A percentile compares a stretch with the other conserved stretches of the same genome.
Evolutionary conservation across 352 stramenopile genomes (phyloP).

Genomic region (Globisporangium barbulae): DNA sequence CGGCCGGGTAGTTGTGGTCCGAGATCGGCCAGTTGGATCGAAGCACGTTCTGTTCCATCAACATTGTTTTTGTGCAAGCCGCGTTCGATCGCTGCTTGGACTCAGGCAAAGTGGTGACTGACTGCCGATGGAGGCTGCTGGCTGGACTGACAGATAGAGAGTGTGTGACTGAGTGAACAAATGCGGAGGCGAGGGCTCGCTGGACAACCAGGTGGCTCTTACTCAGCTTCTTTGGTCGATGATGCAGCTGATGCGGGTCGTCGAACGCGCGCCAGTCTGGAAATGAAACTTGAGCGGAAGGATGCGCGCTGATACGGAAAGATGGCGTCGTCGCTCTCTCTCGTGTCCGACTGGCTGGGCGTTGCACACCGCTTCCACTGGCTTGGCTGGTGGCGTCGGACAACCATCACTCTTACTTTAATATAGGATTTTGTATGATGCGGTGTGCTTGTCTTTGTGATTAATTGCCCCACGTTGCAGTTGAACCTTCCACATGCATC

Average conservation of each 20-base stretch:
- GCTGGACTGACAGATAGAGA: too few species aligned
- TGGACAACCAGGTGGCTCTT: not conserved
- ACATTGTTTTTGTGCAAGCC: slow-evolving; percentile 1
- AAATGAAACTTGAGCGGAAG: slow-evolving; percentile 7
- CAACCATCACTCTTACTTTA: not conserved
- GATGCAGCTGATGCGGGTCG: slow-evolving; percentile 4
- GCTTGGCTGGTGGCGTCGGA: not conserved
- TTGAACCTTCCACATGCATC: slow-evolving; percentile 2
- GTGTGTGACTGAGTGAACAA: not conserved
- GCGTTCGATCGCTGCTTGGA: not conserved
- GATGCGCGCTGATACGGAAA: slow-evolving; percentile 8
- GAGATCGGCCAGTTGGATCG: slow-evolving; percentile 16
- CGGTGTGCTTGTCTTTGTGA: slow-evolving; percentile 3
- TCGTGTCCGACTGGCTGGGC: slow-evolving; percentile 11
- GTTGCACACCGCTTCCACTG: slow-evolving; percentile 1
- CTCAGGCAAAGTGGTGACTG: slow-evolving; percentile 8
- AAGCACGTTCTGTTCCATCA: slow-evolving; percentile 23
- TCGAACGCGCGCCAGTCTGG: slow-evolving; percentile 8
- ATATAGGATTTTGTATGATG: not conserved
- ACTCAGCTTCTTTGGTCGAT: not conserved
- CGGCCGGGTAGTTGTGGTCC: slow-evolving; percentile 16
- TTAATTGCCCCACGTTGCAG: slow-evolving; percentile 8
- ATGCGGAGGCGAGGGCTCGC: not conserved
- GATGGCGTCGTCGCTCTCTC: not conserved
- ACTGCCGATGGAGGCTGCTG: not conserved